Percentiles rank a stretch among this genome's conserved stretches.
phyloP scores from a whole-genome alignment of 2,329 filamentous ascomycete species.

The Scolecobasidium constrictum region DNA sequence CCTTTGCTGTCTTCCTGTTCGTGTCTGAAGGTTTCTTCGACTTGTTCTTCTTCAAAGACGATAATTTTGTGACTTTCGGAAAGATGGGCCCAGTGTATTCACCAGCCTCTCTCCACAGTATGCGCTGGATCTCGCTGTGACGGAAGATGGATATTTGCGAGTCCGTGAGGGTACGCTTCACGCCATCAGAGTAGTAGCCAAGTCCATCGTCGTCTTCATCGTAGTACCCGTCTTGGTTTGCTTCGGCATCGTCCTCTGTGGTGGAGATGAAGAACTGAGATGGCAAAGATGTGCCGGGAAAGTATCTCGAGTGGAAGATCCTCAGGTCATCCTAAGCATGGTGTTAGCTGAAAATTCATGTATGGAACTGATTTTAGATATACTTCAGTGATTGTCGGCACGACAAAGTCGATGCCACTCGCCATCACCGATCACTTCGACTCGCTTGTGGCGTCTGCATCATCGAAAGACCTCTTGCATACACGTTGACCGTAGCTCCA shows the following conservation, averaged over 20 bases:
- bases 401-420: too few relatives aligned
- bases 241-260: slow-evolving; percentile 1
- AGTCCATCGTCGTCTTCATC: slow-evolving; percentile 52
- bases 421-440: too few relatives aligned
- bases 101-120: background rate
- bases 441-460: too few relatives aligned
- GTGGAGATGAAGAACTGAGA: slow-evolving; percentile 3
- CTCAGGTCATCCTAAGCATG: slow-evolving; percentile 31
- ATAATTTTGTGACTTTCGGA: too few relatives aligned
- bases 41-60: background rate
- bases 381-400: too few relatives aligned
- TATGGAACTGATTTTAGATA: too few relatives aligned
- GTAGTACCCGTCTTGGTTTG: slow-evolving; percentile 18
- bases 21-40: background rate
- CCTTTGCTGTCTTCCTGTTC: background rate
- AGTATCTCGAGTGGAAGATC: slow-evolving; percentile 32
- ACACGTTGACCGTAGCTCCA: too few relatives aligned
- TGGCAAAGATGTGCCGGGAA: slow-evolving; percentile 24
- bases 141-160: slow-evolving; percentile 85
- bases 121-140: slow-evolving; percentile 66
- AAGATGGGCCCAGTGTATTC: background rate
- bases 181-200: slow-evolving; percentile 78
- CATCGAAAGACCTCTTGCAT: too few relatives aligned
- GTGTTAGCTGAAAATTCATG: too few relatives aligned
- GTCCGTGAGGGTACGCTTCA: slow-evolving; percentile 81